A percentile compares a stretch with the other conserved stretches of the same genome.
Conservation (phyloP, 2,329 filamentous ascomycete species). For the Penicillium polonicum region DNA sequence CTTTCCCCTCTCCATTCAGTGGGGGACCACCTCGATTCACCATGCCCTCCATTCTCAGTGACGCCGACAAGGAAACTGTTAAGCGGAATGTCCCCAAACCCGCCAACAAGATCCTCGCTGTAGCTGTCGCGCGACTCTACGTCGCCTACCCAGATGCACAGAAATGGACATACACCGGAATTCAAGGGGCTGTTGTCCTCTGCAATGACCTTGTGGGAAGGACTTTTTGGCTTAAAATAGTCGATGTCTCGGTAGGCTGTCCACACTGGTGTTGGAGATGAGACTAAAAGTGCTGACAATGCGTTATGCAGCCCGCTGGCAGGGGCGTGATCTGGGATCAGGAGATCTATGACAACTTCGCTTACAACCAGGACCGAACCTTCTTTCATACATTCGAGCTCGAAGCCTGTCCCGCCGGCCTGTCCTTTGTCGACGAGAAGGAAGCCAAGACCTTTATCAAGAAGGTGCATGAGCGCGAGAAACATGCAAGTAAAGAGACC, state of each 20-base stretch:
- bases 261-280: background rate
- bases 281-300: constrained; percentile 8
- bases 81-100: constrained; percentile 91
- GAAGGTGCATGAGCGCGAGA: constrained; percentile 95
- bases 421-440: constrained; percentile 95
- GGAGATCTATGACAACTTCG: constrained; percentile 93
- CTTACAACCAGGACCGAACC: constrained; percentile 93
- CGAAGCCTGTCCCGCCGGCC: constrained; percentile 82
- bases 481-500: constrained; percentile 89
- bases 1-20: constrained; percentile 4
- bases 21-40: constrained; percentile 21
- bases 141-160: constrained; percentile 82
- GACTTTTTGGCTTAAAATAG: constrained; percentile 96
- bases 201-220: constrained; percentile 92
- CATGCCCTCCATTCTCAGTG: constrained; percentile 70
- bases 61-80: constrained; percentile 94
- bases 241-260: constrained; percentile 81
- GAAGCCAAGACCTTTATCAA: constrained; percentile 96
- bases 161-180: constrained; percentile 89
- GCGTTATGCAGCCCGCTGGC: constrained; percentile 60
- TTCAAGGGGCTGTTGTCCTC: constrained; percentile 88
- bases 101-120: constrained; percentile 95
- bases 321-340: constrained; percentile 94
- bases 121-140: constrained; percentile 89
- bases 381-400: constrained; percentile 98